Conservation (phyloP, 345 rosid genomes). For the Bruguiera parviflora region DNA sequence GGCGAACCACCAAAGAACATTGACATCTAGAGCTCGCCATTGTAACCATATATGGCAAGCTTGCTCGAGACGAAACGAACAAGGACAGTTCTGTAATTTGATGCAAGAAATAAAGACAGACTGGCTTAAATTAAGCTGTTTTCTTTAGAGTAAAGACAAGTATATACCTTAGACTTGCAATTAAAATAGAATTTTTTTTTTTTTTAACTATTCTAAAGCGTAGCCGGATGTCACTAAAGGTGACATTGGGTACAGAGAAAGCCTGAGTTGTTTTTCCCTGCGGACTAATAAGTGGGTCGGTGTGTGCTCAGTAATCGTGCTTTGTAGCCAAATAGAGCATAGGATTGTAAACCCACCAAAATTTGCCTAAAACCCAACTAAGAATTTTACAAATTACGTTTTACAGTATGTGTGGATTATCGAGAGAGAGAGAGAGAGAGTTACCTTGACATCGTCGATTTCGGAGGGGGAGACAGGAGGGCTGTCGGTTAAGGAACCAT, state of each 20-base stretch:
- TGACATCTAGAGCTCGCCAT: background rate
- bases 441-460: constrained; percentile 71
- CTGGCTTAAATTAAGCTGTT: background rate
- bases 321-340: constrained; percentile 19
- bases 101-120: background rate
- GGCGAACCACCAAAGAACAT: background rate
- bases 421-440: background rate
- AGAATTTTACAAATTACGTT: background rate
- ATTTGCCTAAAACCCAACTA: background rate
- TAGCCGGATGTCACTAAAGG: constrained; percentile 3
- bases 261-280: constrained; percentile 34
- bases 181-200: background rate
- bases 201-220: too few species aligned
- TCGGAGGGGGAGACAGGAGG: constrained; percentile 94
- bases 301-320: constrained; percentile 35
- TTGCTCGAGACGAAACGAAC: background rate
- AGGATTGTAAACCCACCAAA: constrained; percentile 4
- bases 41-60: background rate
- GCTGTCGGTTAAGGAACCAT: constrained; percentile 83
- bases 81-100: background rate
- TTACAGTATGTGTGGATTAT: background rate
- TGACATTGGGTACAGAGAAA: constrained; percentile 51
- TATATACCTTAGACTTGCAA: background rate
- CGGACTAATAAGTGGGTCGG: constrained; percentile 3
- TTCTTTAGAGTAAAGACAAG: background rate